Base-by-base conservation (phyloP, 2,329 filamentous ascomycete genomes). In the Chaetomiaceae sp. region DNA sequence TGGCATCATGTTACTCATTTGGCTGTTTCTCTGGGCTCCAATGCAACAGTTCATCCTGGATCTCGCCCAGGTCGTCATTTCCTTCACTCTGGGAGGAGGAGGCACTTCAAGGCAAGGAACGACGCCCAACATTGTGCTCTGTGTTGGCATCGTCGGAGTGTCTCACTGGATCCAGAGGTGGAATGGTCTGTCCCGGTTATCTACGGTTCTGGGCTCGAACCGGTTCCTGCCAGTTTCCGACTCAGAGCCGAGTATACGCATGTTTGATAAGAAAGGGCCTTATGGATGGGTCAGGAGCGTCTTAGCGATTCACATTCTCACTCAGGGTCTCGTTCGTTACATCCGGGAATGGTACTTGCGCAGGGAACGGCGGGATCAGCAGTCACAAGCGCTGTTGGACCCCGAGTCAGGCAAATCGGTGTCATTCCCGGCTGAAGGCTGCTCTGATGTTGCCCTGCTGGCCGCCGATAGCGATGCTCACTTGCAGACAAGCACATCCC, bases 41-140 rank as follows among this genome's bases (percentile, higher is more conserved):
- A 81, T 92, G 58, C 91, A 96, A 67, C 89, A 89, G 66, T 86
- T 95, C 65, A 86, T 92, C 53, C 78, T 96, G 62, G 91, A 96
- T 67, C 79, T 96, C 48, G 90, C 91, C 55, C 92, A 96, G 70
- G 89, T 92, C 54, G 90, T 96, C 66, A 95, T 96, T 65, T 91
- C 91, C 54, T 84, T 96, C 53, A 95, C 90, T 0, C 75, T 96
- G 10, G 91, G 91, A 57, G 91, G 90, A 55, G 90, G 90, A 54
- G 86, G 84, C 7, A 84, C 80, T 58, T 82, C 83, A 7, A 80
- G 79, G 61, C 81, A 85, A 55, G 84, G 85, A 47, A 83, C 85
- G 4, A 84, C 85, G 51, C 83, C 85, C 63, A 89, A 86, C 64
- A 82, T 89, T 42, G 76, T 87, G 46, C 80, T 86, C 36, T 90